Conservation (phyloP, 1,284 basidiomycete genomes). For the Inonotus obliquus region DNA sequence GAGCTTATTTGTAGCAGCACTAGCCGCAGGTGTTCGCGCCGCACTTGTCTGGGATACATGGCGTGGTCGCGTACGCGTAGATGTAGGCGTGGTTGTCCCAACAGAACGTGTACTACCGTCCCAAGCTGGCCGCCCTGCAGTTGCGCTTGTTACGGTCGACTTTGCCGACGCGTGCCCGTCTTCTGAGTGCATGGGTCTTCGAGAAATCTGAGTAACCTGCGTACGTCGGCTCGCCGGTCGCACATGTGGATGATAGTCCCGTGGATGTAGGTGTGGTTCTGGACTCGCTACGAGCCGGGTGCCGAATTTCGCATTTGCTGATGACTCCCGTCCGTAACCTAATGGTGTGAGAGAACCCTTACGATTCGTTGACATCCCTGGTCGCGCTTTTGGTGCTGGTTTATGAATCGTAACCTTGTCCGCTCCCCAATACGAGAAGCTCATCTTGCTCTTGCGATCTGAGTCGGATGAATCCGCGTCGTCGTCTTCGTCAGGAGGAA, state of each 20-base stretch:
- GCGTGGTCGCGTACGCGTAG: constrained; percentile 47
- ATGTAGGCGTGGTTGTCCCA: constrained; percentile 35
- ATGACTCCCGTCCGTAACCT: constrained; percentile 71
- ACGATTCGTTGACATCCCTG: constrained; percentile 40
- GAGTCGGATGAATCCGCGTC: constrained; percentile 73
- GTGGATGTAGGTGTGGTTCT: constrained; percentile 33
- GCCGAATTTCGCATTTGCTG: constrained; percentile 82
- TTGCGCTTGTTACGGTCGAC: constrained; percentile 52
- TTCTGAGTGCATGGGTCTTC: constrained; percentile 46
- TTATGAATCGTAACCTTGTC: constrained; percentile 83
- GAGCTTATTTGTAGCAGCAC: constrained; percentile 36
- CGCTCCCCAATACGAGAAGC: constrained; percentile 86
- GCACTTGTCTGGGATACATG: constrained; percentile 66
- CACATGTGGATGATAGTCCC: constrained; percentile 29
- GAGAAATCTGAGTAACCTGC: constrained; percentile 42
- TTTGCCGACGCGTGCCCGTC: constrained; percentile 51
- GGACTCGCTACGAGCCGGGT: constrained; percentile 53
- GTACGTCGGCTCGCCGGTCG: constrained; percentile 65
- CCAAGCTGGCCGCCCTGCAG: constrained; percentile 52
- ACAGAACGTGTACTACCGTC: constrained; percentile 52
- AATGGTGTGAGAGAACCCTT: constrained; percentile 42
- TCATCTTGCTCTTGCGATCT: constrained; percentile 86
- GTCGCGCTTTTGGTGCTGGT: constrained; percentile 54
- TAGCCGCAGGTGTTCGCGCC: constrained; percentile 38
- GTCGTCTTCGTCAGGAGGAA: constrained; percentile 59